These are phyloP conservation scores for Didymella keratinophila DNA, from an alignment of 2,329 filamentous ascomycete genomes.

Conservation along the genomic window DNA sequence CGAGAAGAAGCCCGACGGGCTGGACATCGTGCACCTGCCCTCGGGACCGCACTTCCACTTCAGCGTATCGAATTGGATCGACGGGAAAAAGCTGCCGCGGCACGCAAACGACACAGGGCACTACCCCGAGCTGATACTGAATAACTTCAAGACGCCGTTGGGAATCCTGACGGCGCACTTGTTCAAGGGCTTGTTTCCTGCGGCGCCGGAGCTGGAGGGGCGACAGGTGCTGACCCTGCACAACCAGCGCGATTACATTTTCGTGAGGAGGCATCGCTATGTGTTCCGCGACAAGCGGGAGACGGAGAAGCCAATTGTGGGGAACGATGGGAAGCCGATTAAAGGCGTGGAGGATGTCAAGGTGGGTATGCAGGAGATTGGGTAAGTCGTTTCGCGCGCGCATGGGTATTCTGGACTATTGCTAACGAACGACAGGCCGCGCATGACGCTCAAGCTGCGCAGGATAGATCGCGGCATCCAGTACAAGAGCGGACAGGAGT, in stretches of 20 bases:
- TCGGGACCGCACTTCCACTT: slow-evolving; percentile 92
- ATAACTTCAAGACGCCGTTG: slow-evolving; percentile 93
- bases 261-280: slow-evolving; percentile 88
- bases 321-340: slow-evolving; percentile 81
- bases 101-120: slow-evolving; percentile 89
- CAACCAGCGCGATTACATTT: slow-evolving; percentile 96
- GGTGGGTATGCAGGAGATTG: slow-evolving; percentile 88
- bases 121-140: slow-evolving; percentile 87
- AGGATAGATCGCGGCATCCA: slow-evolving; percentile 90
- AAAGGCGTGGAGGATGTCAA: slow-evolving; percentile 85
- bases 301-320: slow-evolving; percentile 86
- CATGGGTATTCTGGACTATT: too few species aligned
- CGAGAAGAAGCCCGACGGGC: slow-evolving; percentile 79
- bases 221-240: slow-evolving; percentile 91
- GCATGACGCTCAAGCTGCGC: slow-evolving; percentile 85
- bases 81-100: slow-evolving; percentile 85
- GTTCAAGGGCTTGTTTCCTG: slow-evolving; percentile 81
- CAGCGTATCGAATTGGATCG: slow-evolving; percentile 86
- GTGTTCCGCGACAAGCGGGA: slow-evolving; percentile 87
- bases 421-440: slow-evolving; percentile 35
- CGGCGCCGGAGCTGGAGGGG: slow-evolving; percentile 81
- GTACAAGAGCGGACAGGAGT: slow-evolving; percentile 79
- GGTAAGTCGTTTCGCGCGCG: slow-evolving; percentile 53
- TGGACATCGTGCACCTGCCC: slow-evolving; percentile 86
- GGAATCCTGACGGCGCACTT: slow-evolving; percentile 85